Percentiles rank a stretch among this genome's conserved stretches.
Evolutionary conservation across 2,329 filamentous ascomycete genomes (phyloP).

Genomic region (Hypoxylon sp.): DNA sequence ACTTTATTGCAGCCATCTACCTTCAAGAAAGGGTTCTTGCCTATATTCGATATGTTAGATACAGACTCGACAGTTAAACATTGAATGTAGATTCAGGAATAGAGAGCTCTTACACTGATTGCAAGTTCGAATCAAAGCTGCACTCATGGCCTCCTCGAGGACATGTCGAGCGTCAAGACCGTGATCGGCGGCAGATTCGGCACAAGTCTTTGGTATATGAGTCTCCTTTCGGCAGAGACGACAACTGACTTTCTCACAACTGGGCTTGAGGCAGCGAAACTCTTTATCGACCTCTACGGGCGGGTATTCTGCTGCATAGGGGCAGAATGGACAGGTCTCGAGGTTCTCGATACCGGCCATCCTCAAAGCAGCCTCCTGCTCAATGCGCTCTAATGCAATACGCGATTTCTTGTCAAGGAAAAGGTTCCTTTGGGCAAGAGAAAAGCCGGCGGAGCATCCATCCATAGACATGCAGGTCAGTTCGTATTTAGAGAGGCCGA

Average conservation of each 20-base stretch:
- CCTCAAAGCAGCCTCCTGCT: conserved; percentile 77
- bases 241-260: conserved; percentile 74
- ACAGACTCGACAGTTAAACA: background rate
- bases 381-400: conserved; percentile 75
- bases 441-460: conserved; percentile 73
- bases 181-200: conserved; percentile 71
- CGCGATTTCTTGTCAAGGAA: conserved; percentile 71
- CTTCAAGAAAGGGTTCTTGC: conserved; percentile 83
- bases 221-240: conserved; percentile 75
- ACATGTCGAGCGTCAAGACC: conserved; percentile 71
- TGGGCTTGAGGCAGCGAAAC: conserved; percentile 76
- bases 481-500: conserved; percentile 77
- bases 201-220: conserved; percentile 79
- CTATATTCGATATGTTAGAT: conserved; percentile 47
- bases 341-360: conserved; percentile 78
- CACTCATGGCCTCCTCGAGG: conserved; percentile 88
- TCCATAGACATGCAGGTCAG: conserved; percentile 78
- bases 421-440: conserved; percentile 63
- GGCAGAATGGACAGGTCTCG: conserved; percentile 83
- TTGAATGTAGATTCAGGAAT: background rate
- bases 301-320: conserved; percentile 80
- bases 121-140: conserved; percentile 81
- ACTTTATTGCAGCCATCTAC: conserved; percentile 87
- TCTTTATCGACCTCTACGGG: conserved; percentile 76
- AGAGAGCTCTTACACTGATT: conserved; percentile 65